Evolutionary conservation across 495 filamentous ascomycete genomes (phyloP), one percentile per base, ranked within the genome.

Genomic region (Lentithecium fluviatile): DNA sequence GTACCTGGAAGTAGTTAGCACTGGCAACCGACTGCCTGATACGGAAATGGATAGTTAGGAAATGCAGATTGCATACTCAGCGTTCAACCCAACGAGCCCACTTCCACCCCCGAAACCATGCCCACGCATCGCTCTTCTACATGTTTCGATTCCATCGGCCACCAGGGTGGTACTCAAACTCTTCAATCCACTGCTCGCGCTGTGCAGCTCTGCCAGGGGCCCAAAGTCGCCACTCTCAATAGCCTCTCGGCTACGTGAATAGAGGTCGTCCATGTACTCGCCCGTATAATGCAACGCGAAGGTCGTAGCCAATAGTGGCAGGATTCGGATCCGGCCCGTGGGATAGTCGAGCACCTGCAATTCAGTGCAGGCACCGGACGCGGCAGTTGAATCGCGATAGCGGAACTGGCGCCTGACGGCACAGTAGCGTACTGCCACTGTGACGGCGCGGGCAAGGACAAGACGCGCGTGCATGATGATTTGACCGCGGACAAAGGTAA

Each of bases 211-310:
- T 2, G 79, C 75, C 32, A 79, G 58, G 15, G 69, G 70, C 25
- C 66, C 56, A 45, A 78, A 78, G 64, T 79, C 65, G 0, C 74
- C 76, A 10, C 71, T 67, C 57, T 77, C 73, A 29, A 79, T 74
- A n/a, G 72, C 68, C 11, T 69, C 61, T 17, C 76, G 68, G 13
- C 73, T 76, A 17, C 50, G 67, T 13, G 65, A 46, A 47, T 79
- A 80, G 10, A 78, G 46, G 19, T 54, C 53, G 13, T 74, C 71
- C 76, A 80, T 79, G 1, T 74, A 69, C 49, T 70, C 71, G 2
- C 76, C 78, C 0, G 76, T 78, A 46, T 80, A 80, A 60, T 80
- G 78, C 26, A 81, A 58, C 2, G 78, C 78, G 66, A 78, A 80
- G 0, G 77, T 72, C 11, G 78, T 77, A 6, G 78, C 78, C 0